phyloP scores from a whole-genome alignment of 768 basidiomycete species.

The Mycena vulgaris region DNA sequence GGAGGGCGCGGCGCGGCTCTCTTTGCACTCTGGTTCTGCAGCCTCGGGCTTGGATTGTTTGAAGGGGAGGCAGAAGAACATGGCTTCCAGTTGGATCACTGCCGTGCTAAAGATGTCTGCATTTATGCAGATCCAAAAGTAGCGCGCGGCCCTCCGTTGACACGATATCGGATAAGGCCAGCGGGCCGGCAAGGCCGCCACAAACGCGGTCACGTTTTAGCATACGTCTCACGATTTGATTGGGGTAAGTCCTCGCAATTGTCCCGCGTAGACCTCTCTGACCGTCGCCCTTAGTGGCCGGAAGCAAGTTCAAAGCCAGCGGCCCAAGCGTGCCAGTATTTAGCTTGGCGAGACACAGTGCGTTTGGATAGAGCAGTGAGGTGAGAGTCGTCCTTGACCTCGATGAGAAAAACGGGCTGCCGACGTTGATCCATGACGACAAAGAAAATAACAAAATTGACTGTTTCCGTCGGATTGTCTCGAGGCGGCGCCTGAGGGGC shows the following conservation, averaged over 20 bases:
- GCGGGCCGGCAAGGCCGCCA: too few species aligned
- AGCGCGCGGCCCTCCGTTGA: not conserved
- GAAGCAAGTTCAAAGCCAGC: too few species aligned
- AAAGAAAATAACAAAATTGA: constrained; percentile 48
- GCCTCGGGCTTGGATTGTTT: not conserved
- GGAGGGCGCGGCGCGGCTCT: constrained; percentile 9
- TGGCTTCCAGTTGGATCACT: not conserved
- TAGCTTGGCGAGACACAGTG: too few species aligned
- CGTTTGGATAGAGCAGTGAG: constrained; percentile 44
- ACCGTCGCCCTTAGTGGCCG: too few species aligned
- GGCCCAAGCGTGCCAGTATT: too few species aligned
- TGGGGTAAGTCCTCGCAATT: too few species aligned
- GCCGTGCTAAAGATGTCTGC: not conserved
- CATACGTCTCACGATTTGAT: too few species aligned
- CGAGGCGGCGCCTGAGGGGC: constrained; percentile 47
- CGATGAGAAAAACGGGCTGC: constrained; percentile 51
- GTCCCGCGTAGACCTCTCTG: too few species aligned
- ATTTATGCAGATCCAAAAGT: not conserved
- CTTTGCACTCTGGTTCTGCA: not conserved
- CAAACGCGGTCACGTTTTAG: too few species aligned
- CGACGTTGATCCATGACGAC: constrained; percentile 48
- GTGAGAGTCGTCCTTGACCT: constrained; percentile 52
- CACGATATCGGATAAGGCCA: too few species aligned
- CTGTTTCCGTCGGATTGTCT: constrained; percentile 40
- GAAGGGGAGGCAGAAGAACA: constrained; percentile 36